Evolutionary conservation across 495 filamentous ascomycete species (phyloP).

Genomic region (Penicillium malachiteum): DNA sequence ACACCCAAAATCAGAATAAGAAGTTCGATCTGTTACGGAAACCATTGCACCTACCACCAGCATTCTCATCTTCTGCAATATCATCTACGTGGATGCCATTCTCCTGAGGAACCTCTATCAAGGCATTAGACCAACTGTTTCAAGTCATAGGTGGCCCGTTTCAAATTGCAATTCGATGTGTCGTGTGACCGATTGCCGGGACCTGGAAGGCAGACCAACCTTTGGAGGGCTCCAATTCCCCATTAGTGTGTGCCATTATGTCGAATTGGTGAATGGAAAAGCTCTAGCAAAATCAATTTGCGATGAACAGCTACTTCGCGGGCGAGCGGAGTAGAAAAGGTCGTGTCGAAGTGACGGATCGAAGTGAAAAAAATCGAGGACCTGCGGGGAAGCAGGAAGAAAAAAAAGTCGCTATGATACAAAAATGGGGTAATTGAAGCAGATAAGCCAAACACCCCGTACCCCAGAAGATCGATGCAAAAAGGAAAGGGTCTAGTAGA

Average conservation of each 20-base stretch:
- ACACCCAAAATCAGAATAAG: conserved; percentile 16
- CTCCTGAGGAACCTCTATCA: conserved; percentile 39
- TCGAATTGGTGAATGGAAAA: conserved; percentile 21
- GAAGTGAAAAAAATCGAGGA: conserved; percentile 14
- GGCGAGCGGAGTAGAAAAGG: conserved; percentile 11
- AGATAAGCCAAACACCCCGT: conserved; percentile 38
- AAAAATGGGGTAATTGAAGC: conserved; percentile 43
- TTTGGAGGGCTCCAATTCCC: conserved; percentile 44
- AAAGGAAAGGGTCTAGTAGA: conserved; percentile 28
- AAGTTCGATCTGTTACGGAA: not conserved
- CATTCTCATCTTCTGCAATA: conserved; percentile 39
- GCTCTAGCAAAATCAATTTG: conserved; percentile 16
- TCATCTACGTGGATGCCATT: conserved; percentile 37
- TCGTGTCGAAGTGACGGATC: conserved; percentile 10
- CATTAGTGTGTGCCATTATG: conserved; percentile 46
- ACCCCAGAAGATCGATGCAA: conserved; percentile 31
- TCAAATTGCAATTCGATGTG: conserved; percentile 10
- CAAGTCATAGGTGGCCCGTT: not conserved
- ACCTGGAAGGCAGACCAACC: conserved; percentile 26
- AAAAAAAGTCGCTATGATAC: conserved; percentile 36
- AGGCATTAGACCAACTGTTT: conserved; percentile 20
- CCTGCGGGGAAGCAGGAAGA: conserved; percentile 21
- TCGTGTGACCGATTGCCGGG: conserved; percentile 9
- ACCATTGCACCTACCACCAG: conserved; percentile 36
- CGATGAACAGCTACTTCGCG: conserved; percentile 18